phyloP scores from a whole-genome alignment of 73 alveolate species.

The Paramecium primaurelia region DNA sequence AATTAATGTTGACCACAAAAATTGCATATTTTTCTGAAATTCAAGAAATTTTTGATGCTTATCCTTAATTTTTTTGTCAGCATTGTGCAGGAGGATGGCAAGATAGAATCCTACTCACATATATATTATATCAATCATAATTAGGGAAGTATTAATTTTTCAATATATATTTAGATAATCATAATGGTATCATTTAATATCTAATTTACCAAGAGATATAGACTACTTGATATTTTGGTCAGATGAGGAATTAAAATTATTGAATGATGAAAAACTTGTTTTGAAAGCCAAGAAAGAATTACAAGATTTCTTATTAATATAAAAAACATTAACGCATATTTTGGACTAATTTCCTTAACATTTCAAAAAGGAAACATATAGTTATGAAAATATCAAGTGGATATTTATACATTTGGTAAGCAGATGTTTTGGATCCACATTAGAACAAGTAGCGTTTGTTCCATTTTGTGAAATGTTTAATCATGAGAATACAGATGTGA shows the following conservation, averaged over 20 bases:
- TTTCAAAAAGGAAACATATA: slow-evolving; percentile 40
- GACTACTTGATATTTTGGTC: slow-evolving; percentile 54
- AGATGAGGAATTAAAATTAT: slow-evolving; percentile 12
- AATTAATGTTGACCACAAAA: slow-evolving; percentile 47
- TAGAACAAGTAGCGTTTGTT: slow-evolving; percentile 54
- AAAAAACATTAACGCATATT: not conserved
- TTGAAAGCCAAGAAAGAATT: not conserved
- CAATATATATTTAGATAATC: not conserved
- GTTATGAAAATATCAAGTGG: slow-evolving; percentile 55
- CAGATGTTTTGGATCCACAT: slow-evolving; percentile 55
- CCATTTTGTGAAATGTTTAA: slow-evolving; percentile 58
- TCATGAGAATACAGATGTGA: slow-evolving; percentile 59
- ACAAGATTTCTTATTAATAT: not conserved
- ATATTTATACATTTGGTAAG: slow-evolving; percentile 52
- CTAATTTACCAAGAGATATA: slow-evolving; percentile 57
- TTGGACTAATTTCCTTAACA: slow-evolving; percentile 40
- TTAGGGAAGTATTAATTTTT: slow-evolving; percentile 1
- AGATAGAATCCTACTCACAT: slow-evolving; percentile 54
- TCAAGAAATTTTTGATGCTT: slow-evolving; percentile 44
- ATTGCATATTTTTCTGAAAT: slow-evolving; percentile 46
- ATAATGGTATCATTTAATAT: slow-evolving; percentile 55
- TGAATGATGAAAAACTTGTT: not conserved
- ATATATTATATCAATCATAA: slow-evolving; percentile 23
- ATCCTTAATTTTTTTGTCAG: slow-evolving; percentile 30
- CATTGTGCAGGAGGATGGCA: slow-evolving; percentile 22